A percentile compares a stretch with the other conserved stretches of the same genome.
These are phyloP conservation scores for Salicornia ramosissima DNA, from an alignment of 148 eudicot species.

Conservation along the genomic window DNA sequence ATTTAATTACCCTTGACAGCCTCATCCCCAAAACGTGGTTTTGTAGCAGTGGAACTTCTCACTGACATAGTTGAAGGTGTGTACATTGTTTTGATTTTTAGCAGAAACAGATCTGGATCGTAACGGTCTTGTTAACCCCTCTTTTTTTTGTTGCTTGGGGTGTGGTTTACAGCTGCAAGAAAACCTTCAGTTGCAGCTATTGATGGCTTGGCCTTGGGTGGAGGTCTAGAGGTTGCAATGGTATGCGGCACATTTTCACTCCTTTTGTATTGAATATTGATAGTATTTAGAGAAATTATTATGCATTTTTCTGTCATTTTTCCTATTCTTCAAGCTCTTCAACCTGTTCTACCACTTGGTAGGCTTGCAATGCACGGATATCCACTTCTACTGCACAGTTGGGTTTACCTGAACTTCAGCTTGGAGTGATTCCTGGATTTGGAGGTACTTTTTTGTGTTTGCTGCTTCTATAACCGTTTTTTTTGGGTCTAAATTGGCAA, in stretches of 20 bases:
- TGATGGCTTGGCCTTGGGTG: slow-evolving; percentile 94
- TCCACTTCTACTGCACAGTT: slow-evolving; percentile 81
- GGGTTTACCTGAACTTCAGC: slow-evolving; percentile 96
- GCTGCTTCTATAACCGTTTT: background rate
- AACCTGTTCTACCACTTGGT: slow-evolving; percentile 8
- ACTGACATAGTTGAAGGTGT: slow-evolving; percentile 80
- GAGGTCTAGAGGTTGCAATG: slow-evolving; percentile 97
- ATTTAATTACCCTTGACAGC: slow-evolving; percentile 34
- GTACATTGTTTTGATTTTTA: slow-evolving; percentile 2
- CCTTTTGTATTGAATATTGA: background rate
- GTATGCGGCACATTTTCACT: slow-evolving; percentile 36
- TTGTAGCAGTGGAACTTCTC: slow-evolving; percentile 75
- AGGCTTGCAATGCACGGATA: slow-evolving; percentile 96
- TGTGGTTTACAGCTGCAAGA: slow-evolving; percentile 49
- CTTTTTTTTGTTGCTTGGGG: background rate
- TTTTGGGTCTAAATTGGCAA: background rate
- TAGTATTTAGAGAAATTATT: slow-evolving; percentile 1
- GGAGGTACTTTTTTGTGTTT: slow-evolving; percentile 54
- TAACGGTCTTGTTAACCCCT: background rate
- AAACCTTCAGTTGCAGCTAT: slow-evolving; percentile 96
- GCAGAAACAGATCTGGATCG: background rate
- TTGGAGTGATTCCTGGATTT: slow-evolving; percentile 90
- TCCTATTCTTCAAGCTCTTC: background rate
- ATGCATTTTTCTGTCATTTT: background rate
- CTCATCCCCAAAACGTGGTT: slow-evolving; percentile 62